Evolutionary conservation across 1,139 yeast genomes (phyloP), one percentile per base, ranked within the genome.

Genomic region (Candida sojae): DNA sequence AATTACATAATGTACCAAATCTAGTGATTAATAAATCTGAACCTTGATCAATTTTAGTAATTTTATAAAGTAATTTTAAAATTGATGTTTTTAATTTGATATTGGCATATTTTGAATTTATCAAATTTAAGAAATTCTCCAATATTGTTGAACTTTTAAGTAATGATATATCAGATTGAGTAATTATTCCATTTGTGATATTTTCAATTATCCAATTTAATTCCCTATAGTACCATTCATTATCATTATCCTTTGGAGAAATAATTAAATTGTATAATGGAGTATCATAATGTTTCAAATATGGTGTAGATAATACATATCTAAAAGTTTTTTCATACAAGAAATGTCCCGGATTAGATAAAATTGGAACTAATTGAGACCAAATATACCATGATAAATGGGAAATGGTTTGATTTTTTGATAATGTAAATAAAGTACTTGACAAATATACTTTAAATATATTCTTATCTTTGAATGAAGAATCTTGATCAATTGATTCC

Each of bases 281-380:
- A 31, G 91, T 63, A 36, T 88, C 93, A 50, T 70, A 71, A 0
- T 68, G 55, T 51, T 77, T 76, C 40, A 88, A 65, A 6, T 70
- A 68, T 8, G 89, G 86, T 32, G 81, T 80, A 4, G 81, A 70
- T 42, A 86, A 68, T 8, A 87, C 71, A 71, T 80, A 86, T 55
- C 84, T 75, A 58, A 76, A 81, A 0, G 82, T 80, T 53, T 82
- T 80, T 53, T 89, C 96, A 62, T 86, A 88, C 41, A 92, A 64
- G 60, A 70, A 79, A 63, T 80, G 95, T n/a, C 80, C 84, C 0
- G 91, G 97, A 62, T 81, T 83, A 7, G 76, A 62, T 48, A 88
- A 62, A 1, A 88, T 70, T 5, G 83, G 80, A 4, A 82, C 67
- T 38, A 90, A 62, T 45, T 79, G 75, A 0, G 89, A 63, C 71